phyloP scores from a whole-genome alignment of 805 yeast species.

The Cyberlindnera amylophila region DNA sequence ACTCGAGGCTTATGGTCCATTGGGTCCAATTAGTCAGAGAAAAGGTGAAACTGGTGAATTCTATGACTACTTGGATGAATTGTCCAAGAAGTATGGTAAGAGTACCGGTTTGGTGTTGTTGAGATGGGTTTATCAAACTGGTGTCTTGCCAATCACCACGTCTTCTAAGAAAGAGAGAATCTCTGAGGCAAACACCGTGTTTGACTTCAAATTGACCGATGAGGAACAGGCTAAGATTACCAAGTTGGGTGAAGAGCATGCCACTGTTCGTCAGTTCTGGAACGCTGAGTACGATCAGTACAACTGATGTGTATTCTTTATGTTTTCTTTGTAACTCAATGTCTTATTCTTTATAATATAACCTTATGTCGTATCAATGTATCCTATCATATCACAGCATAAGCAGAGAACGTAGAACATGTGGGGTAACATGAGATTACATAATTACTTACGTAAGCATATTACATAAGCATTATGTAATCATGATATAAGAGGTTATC shows the following conservation, averaged over 20 bases:
- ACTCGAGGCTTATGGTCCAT: constrained; percentile 65
- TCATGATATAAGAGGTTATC: too few species aligned
- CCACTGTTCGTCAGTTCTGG: constrained; percentile 34
- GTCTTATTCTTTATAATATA: too few species aligned
- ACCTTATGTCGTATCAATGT: too few species aligned
- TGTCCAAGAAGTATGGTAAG: constrained; percentile 54
- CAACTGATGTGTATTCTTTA: neutral
- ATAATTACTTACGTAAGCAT: too few species aligned
- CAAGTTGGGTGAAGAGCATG: constrained; percentile 36
- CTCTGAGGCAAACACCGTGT: constrained; percentile 45
- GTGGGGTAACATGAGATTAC: too few species aligned
- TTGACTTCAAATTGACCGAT: constrained; percentile 47
- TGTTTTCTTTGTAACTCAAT: too few species aligned
- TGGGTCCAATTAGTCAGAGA: constrained; percentile 55
- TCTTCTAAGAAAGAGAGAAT: constrained; percentile 57
- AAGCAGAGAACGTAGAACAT: too few species aligned
- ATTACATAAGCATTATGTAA: too few species aligned
- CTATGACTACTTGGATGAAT: constrained; percentile 37
- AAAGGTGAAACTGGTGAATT: constrained; percentile 38
- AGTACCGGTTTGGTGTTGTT: constrained; percentile 63
- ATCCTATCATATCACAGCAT: too few species aligned
- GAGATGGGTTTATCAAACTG: constrained; percentile 65
- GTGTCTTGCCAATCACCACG: constrained; percentile 72
- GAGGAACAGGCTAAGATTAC: constrained; percentile 47
- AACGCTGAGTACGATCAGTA: constrained; percentile 6